A percentile compares a stretch with the other conserved stretches of the same genome.
These are phyloP conservation scores for Sphagnum magellanicum DNA, from an alignment of 228 moss, liverwort and hornwort genomes.

Conservation along the genomic window DNA sequence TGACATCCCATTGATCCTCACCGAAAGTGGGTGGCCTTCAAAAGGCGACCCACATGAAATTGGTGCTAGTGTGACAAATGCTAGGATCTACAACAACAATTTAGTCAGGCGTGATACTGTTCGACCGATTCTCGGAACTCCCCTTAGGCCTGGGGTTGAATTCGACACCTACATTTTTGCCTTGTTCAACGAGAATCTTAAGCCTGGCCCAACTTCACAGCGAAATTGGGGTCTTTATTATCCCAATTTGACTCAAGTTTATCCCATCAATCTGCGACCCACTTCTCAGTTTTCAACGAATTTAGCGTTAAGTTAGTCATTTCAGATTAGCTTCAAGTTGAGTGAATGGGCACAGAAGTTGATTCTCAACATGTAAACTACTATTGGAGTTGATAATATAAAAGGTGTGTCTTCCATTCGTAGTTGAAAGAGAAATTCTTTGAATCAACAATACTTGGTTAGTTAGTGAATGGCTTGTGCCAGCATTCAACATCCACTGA, in stretches of 20 bases:
- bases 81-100: constrained; percentile 42
- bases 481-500: no score
- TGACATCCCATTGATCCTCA: constrained; percentile 7
- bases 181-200: constrained; percentile 75
- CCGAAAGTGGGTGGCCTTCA: constrained; percentile 17
- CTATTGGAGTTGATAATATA: no score
- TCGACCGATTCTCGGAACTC: constrained; percentile 33
- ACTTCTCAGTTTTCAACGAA: no score
- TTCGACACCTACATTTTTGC: constrained; percentile 35
- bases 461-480: no score
- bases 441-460: no score
- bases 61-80: constrained; percentile 32
- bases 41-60: constrained; percentile 38
- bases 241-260: constrained; percentile 58
- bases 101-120: constrained; percentile 36
- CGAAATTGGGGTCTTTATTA: constrained; percentile 62
- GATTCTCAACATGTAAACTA: no score
- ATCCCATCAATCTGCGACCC: constrained; percentile 2
- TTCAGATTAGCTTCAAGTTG: no score
- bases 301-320: no score
- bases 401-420: no score
- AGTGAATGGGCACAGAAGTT: no score
- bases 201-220: constrained; percentile 45
- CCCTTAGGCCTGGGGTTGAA: constrained; percentile 26
- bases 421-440: no score